Evolutionary conservation across 352 stramenopile species (phyloP).

Genomic region (Peronospora destructor): DNA sequence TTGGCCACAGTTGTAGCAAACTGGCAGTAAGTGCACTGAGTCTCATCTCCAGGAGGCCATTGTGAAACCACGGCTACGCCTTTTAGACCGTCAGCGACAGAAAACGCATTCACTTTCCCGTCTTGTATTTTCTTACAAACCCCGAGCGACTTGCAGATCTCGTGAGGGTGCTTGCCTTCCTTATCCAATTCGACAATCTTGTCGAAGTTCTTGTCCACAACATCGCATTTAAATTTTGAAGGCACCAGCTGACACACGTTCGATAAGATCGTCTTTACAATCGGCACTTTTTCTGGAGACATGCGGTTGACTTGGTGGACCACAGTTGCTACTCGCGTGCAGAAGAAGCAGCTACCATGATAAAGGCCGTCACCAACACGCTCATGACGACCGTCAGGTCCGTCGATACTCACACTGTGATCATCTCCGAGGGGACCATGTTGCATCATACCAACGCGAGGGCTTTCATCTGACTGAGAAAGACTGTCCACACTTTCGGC

Average conservation of each 20-base stretch:
- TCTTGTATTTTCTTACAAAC: conserved; percentile 34
- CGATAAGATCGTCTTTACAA: conserved; percentile 42
- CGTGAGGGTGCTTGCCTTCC: conserved; percentile 38
- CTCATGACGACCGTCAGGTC: conserved; percentile 8
- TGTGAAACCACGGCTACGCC: conserved; percentile 24
- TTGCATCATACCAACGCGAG: conserved; percentile 23
- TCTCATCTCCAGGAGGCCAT: conserved; percentile 31
- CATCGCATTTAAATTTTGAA: conserved; percentile 41
- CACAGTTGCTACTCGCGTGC: conserved; percentile 33
- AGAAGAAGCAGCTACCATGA: conserved; percentile 47
- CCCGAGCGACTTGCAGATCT: conserved; percentile 45
- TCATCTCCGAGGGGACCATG: conserved; percentile 21
- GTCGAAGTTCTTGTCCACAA: conserved; percentile 50
- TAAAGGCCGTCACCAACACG: neutral
- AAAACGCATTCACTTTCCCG: conserved; percentile 11
- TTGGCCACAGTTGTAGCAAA: conserved; percentile 54
- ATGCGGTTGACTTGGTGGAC: conserved; percentile 42
- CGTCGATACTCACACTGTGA: conserved; percentile 15
- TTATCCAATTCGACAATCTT: conserved; percentile 57
- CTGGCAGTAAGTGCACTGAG: conserved; percentile 55
- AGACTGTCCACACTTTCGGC: conserved; percentile 4
- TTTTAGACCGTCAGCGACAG: conserved; percentile 28
- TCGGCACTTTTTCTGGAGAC: conserved; percentile 34
- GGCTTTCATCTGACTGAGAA: conserved; percentile 9
- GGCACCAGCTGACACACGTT: conserved; percentile 42